Evolutionary conservation across 192 early-diverging fungal species (phyloP).

Genomic region (Allomyces macrogynus): DNA sequence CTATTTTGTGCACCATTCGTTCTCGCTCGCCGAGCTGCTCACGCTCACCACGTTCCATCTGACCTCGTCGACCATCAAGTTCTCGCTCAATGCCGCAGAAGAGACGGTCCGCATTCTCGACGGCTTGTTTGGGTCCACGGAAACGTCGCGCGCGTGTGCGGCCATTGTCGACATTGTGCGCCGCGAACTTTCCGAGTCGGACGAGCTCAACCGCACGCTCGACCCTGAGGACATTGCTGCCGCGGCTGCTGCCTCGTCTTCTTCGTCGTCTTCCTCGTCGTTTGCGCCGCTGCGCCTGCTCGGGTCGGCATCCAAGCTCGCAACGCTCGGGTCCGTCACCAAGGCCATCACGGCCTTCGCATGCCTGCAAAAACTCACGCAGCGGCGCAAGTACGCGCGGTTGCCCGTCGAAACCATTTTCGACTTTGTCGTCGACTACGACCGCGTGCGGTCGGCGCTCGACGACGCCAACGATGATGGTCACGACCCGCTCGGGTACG

Average conservation of each 20-base stretch:
- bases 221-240: not conserved
- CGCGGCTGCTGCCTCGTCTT: too few relatives aligned
- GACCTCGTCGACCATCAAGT: conserved; percentile 50
- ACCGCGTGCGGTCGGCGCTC: not conserved
- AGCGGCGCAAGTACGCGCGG: conserved; percentile 17
- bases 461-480: not conserved
- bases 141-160: conserved; percentile 70
- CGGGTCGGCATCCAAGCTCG: conserved; percentile 38
- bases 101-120: conserved; percentile 81
- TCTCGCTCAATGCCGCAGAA: conserved; percentile 54
- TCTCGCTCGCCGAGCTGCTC: conserved; percentile 55
- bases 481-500: conserved; percentile 7
- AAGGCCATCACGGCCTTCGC: conserved; percentile 74
- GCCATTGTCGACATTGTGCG: conserved; percentile 59
- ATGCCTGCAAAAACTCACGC: conserved; percentile 61
- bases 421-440: not conserved
- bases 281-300: conserved; percentile 8
- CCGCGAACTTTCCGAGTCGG: conserved; percentile 47
- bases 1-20: conserved; percentile 41
- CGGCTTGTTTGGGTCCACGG: conserved; percentile 84
- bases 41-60: conserved; percentile 58
- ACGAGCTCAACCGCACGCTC: conserved; percentile 26
- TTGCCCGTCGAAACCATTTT: not conserved
- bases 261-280: not conserved
- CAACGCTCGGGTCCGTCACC: conserved; percentile 45